Conservation (phyloP, 257 asterid species). For the Knoxia roxburghii region DNA sequence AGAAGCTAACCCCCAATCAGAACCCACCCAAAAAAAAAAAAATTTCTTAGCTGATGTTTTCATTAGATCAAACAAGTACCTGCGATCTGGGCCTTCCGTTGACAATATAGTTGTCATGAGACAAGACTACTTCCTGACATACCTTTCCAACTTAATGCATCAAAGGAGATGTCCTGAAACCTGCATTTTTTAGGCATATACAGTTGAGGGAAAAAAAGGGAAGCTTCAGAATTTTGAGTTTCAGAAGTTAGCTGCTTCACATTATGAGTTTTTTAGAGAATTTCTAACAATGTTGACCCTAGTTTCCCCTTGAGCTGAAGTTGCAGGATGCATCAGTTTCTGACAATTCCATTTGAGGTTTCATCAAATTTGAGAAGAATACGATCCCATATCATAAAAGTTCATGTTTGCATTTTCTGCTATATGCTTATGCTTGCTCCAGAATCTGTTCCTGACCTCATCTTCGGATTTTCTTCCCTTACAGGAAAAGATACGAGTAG, state of each 20-base stretch:
- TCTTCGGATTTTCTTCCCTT: conserved; percentile 1
- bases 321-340: background rate
- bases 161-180: too few species aligned
- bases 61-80: too few species aligned
- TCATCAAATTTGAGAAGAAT: background rate
- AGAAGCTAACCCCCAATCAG: too few species aligned
- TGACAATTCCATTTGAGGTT: background rate
- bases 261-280: background rate
- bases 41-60: too few species aligned
- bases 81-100: too few species aligned
- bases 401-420: background rate
- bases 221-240: background rate
- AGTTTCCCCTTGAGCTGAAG: background rate
- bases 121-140: too few species aligned
- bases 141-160: too few species aligned
- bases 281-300: background rate
- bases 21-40: too few species aligned
- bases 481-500: conserved; percentile 72
- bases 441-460: background rate
- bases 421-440: background rate
- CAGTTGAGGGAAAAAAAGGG: background rate
- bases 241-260: background rate
- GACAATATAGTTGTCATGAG: too few species aligned
- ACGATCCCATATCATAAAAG: background rate
- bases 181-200: background rate